Percentiles rank a stretch among this genome's conserved stretches.
These are phyloP conservation scores for Russula abietina DNA, from an alignment of 768 basidiomycete genomes.

Conservation along the genomic window DNA sequence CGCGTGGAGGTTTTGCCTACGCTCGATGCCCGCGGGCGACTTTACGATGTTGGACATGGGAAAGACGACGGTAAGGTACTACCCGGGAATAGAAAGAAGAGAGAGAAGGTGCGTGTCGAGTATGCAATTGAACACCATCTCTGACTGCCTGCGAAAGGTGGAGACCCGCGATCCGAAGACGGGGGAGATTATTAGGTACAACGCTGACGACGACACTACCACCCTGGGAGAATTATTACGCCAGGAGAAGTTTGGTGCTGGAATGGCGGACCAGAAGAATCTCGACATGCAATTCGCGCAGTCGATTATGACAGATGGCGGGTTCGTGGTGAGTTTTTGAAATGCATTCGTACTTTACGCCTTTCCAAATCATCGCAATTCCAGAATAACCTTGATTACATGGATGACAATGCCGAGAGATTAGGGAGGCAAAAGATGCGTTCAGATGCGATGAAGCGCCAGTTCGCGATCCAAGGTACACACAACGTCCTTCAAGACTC, in stretches of 20 bases:
- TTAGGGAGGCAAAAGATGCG: conserved; percentile 93
- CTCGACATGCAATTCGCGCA: conserved; percentile 85
- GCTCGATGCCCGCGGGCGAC: conserved; percentile 69
- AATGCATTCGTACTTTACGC: neutral
- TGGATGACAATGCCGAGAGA: conserved; percentile 94
- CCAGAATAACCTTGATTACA: conserved; percentile 85
- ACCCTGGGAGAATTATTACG: conserved; percentile 89
- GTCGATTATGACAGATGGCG: conserved; percentile 82
- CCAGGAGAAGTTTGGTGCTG: conserved; percentile 86
- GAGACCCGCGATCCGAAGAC: conserved; percentile 89
- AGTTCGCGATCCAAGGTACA: conserved; percentile 91
- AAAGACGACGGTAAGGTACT: conserved; percentile 45
- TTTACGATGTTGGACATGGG: conserved; percentile 91
- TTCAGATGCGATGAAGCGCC: conserved; percentile 91
- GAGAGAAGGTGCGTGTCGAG: conserved; percentile 48
- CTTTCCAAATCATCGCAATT: neutral
- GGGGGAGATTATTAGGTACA: conserved; percentile 82
- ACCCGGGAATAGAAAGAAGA: conserved; percentile 75
- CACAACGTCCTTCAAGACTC: conserved; percentile 1
- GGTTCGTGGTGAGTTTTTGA: conserved; percentile 59
- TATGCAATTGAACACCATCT: conserved; percentile 4
- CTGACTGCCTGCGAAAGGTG: conserved; percentile 42
- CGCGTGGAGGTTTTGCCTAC: conserved; percentile 85
- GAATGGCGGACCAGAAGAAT: conserved; percentile 86
- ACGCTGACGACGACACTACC: conserved; percentile 82